Base-by-base conservation (phyloP, 805 yeast genomes). In the Tetrapisispora iriomotensis region DNA sequence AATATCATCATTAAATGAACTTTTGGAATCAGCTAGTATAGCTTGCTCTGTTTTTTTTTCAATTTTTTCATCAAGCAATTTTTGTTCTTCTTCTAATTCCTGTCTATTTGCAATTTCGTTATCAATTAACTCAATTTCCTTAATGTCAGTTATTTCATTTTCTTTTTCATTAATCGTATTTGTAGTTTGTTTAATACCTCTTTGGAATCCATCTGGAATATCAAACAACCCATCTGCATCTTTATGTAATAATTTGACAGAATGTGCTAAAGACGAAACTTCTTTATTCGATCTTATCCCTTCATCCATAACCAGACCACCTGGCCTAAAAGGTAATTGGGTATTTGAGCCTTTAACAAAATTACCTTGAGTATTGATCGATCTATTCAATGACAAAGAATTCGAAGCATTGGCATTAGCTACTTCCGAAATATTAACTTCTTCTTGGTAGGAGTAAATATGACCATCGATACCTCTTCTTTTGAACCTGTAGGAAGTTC, bases 251-350 rank as follows among this genome's bases (percentile, higher is more conserved):
- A 65, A 62, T 29, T 53, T 54, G 1, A 53, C 47, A 6, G 50
- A 51, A 3, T 41, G 37, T n/a, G 48, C 43, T 38, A 43, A 41
- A 14, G 45, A 29, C 29, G 69, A 56, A 3, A 39, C 44, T 6
- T 43, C 49, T 3, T 9, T 20, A 7, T 38, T 13, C 15, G 41
- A 38, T 17, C 41, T 40, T 18, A 30, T 50, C 9, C 47, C 54
- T 4, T 53, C 38, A 28, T 43, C 50, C 47, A 62, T 51, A 3
- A 62, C 62, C n/a, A 74, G 48, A 2, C 97, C 96, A 47, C 98
- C 97, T 0, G 98, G 98, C 42, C 81, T 79, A 55, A 92, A 92
- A 0, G 98, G 98, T 51, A 90, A 62, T 50, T 73, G 82, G 15
- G 77, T 72, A 0, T 94, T 70, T 3, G 76, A 68, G 0, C 97